phyloP scores from a whole-genome alignment of 2,329 filamentous ascomycete species.

The Tothia fuscella region DNA sequence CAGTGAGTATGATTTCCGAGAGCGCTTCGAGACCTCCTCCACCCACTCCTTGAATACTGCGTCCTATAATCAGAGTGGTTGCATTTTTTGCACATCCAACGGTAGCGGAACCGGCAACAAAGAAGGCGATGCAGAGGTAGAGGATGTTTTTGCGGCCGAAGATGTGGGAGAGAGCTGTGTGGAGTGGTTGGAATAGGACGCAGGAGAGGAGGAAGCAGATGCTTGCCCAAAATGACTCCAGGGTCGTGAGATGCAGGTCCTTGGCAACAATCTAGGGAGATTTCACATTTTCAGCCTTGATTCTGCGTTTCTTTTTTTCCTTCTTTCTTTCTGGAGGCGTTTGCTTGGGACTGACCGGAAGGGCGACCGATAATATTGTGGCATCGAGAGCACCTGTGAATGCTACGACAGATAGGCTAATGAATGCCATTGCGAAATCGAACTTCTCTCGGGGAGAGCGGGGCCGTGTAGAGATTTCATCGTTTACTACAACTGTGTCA shows the following conservation, averaged over 20 bases:
- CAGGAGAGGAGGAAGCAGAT: constrained; percentile 13
- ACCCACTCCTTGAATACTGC: constrained; percentile 29
- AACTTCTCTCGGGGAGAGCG: too few species aligned
- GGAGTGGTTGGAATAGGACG: constrained; percentile 14
- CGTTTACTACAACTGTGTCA: too few species aligned
- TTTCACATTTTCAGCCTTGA: background rate
- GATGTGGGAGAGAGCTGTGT: constrained; percentile 17
- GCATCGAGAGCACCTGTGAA: constrained; percentile 7
- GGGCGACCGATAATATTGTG: constrained; percentile 5
- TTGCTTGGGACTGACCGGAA: constrained; percentile 8
- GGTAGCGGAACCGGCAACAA: constrained; percentile 41
- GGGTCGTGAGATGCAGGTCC: constrained; percentile 14
- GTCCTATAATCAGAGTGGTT: constrained; percentile 25
- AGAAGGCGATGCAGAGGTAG: constrained; percentile 26
- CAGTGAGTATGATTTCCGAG: constrained; percentile 30
- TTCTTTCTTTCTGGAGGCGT: background rate
- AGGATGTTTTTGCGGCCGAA: constrained; percentile 25
- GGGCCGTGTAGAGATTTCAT: too few species aligned
- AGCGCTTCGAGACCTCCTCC: constrained; percentile 27
- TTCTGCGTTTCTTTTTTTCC: background rate
- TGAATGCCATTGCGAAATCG: constrained; percentile 1
- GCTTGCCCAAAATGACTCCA: constrained; percentile 16
- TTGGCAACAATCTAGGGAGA: constrained; percentile 14
- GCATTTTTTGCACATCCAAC: constrained; percentile 29
- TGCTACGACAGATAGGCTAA: constrained; percentile 11